These are phyloP conservation scores for Acanthamoeba triangularis DNA, from an alignment of 208 protist species.

Conservation along the genomic window DNA sequence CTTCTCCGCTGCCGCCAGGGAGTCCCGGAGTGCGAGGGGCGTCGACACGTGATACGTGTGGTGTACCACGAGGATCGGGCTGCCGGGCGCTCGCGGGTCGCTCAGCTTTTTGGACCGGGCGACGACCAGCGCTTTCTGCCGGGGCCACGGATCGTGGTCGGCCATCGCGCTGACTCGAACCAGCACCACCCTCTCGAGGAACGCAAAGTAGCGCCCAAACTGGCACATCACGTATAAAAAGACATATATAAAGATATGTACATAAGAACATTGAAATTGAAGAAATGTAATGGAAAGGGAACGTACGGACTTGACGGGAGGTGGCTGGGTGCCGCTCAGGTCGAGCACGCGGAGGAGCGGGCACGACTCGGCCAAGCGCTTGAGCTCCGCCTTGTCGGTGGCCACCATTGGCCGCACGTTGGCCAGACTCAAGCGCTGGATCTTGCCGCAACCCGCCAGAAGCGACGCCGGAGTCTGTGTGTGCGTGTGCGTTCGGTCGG, in stretches of 20 bases:
- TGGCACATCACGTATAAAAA: neutral
- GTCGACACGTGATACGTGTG: conserved; percentile 13
- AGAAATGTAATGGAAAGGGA: neutral
- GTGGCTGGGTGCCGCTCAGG: neutral
- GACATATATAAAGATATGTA: neutral
- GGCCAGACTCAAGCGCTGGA: conserved; percentile 1
- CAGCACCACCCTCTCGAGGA: neutral
- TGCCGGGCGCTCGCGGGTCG: neutral
- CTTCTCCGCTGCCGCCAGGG: neutral
- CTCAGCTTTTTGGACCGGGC: neutral
- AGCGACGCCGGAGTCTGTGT: neutral
- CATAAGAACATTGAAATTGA: neutral
- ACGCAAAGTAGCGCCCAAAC: neutral
- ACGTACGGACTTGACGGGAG: neutral
- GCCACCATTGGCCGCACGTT: neutral
- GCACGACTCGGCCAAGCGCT: neutral
- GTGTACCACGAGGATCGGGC: neutral
- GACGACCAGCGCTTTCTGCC: neutral
- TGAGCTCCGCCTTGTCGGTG: neutral
- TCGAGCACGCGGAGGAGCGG: conserved; percentile 5
- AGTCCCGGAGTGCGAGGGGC: neutral
- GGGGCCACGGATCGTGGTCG: neutral
- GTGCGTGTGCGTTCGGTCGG: no score
- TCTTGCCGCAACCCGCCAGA: neutral
- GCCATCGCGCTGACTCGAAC: neutral